Base-by-base conservation (phyloP, 2,329 filamentous ascomycete genomes). In the Aspergillus ruber region DNA sequence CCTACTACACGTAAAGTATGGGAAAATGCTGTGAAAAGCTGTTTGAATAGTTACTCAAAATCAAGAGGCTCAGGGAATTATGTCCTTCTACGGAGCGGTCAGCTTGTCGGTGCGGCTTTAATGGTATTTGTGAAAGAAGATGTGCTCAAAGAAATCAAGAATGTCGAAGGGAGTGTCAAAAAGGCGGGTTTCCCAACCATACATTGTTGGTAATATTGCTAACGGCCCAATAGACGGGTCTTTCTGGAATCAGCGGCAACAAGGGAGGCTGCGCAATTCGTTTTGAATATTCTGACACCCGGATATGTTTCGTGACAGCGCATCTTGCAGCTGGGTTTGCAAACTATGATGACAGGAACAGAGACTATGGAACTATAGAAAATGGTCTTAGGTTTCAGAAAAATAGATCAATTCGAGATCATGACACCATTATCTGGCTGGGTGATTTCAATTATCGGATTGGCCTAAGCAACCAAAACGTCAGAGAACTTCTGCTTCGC, bases 361-460 rank as follows among this genome's bases (percentile, higher is more conserved):
- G 86, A 48, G 93, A 98, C 68, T 98, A 95, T 65, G 80, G 83
- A 43, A 95, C 87, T 3, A 96, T 96, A 51, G 85, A 87, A 56
- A 81, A 87, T 51, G 93, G 93, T 3, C 70, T 98, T 29, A 82
- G 88, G 35, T 98, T 98, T 63, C 91, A 95, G 67, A 81, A 89
- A 46, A 95, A 96, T 60, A 78, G 90, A 48, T 81, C 86, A 4
- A 97, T 98, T 52, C 88, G 93, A 58, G 86, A 97, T 64, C 93
- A 98, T 63, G 89, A 86, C 55, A 84, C 87, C 18, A 85, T 97
- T 32, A 85, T 96, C 45, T 98, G 93, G 91, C 79, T 96, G 38
- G 93, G 93, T 4, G 93, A 98, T 67, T 98, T 98, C 74, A 98
- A 98, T 64, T 98, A 98, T 68, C 85, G 93, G 15, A 95, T 98